These are phyloP conservation scores for Candida qinlingensis DNA, from an alignment of 805 yeast genomes.

Conservation along the genomic window DNA sequence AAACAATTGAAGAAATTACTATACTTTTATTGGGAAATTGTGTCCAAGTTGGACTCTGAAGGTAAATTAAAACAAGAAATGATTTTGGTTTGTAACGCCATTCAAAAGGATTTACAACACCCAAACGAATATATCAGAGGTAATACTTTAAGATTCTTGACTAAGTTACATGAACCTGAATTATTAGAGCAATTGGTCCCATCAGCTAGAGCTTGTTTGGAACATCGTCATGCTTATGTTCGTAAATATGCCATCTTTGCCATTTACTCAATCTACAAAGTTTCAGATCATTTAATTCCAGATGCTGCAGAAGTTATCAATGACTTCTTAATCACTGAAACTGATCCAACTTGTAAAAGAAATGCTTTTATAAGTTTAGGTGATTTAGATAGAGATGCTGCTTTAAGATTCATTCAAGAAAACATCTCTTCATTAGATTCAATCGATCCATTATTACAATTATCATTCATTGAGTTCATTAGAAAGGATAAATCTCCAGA, in stretches of 20 bases:
- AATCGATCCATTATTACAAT: slow-evolving; percentile 79
- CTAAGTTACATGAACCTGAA: slow-evolving; percentile 89
- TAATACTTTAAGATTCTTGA: slow-evolving; percentile 84
- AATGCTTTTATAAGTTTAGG: slow-evolving; percentile 90
- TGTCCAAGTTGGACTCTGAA: slow-evolving; percentile 81
- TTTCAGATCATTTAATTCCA: slow-evolving; percentile 83
- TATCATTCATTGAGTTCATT: slow-evolving; percentile 87
- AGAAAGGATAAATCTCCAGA: slow-evolving; percentile 69
- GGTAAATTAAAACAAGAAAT: slow-evolving; percentile 97
- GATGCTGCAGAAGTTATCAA: slow-evolving; percentile 88
- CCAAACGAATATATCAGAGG: slow-evolving; percentile 98
- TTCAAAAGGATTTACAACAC: slow-evolving; percentile 95
- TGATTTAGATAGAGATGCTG: slow-evolving; percentile 76
- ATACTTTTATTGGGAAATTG: slow-evolving; percentile 96
- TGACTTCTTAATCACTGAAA: slow-evolving; percentile 71
- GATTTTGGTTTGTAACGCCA: slow-evolving; percentile 97
- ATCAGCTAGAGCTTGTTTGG: slow-evolving; percentile 82
- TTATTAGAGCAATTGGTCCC: slow-evolving; percentile 94
- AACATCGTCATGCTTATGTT: slow-evolving; percentile 96
- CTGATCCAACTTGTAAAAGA: slow-evolving; percentile 90
- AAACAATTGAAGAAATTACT: slow-evolving; percentile 88
- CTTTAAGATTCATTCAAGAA: slow-evolving; percentile 75
- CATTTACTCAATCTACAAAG: slow-evolving; percentile 72
- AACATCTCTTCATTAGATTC: slow-evolving; percentile 53
- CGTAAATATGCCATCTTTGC: slow-evolving; percentile 96